A percentile compares a stretch with the other conserved stretches of the same genome.
Evolutionary conservation across 345 rosid genomes (phyloP).

Genomic region (Citrus sp.): DNA sequence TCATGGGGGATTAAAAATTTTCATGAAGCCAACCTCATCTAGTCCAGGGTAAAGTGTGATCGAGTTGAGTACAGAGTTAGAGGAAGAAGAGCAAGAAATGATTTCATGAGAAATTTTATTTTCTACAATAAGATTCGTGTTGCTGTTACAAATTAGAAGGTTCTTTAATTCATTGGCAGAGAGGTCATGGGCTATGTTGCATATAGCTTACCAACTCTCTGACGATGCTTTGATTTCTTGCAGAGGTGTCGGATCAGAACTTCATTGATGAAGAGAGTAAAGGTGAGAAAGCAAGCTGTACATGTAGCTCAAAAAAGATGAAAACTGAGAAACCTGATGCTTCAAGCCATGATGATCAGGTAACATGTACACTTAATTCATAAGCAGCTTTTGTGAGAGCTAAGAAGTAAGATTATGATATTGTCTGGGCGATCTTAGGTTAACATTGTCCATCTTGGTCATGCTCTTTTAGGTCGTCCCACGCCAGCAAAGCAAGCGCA

Average conservation of each 20-base stretch:
- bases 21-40: not conserved
- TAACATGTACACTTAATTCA: not conserved
- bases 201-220: not conserved
- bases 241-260: constrained; percentile 89
- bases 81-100: not conserved
- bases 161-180: not conserved
- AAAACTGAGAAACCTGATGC: constrained; percentile 19
- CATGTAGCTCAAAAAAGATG: constrained; percentile 38
- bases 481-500: not conserved
- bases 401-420: not conserved
- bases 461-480: constrained; percentile 9
- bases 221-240: constrained; percentile 19
- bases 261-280: constrained; percentile 55
- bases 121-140: not conserved
- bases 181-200: not conserved
- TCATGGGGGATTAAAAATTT: not conserved
- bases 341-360: constrained; percentile 46
- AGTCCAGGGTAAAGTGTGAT: not conserved
- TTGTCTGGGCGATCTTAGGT: not conserved
- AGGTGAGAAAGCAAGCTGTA: constrained; percentile 23
- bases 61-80: not conserved
- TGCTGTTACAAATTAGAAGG: not conserved
- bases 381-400: not conserved
- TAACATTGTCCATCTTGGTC: not conserved
- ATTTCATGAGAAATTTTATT: not conserved